phyloP scores from a whole-genome alignment of 192 early-diverging fungal species.

The Coemansia sp. region DNA sequence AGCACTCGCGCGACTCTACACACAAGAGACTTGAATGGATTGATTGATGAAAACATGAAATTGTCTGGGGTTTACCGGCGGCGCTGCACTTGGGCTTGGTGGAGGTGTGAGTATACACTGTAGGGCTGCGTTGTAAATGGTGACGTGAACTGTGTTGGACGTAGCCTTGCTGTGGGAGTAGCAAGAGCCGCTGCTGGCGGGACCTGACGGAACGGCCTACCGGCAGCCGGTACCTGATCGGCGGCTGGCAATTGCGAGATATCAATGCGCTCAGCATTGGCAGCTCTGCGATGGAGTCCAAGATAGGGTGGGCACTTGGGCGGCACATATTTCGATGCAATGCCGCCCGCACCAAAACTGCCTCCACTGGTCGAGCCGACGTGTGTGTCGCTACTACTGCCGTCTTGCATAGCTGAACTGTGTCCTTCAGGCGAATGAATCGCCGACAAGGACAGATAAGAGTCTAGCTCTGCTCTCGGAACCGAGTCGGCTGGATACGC shows the following conservation, averaged over 20 bases:
- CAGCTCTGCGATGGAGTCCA: slow-evolving; percentile 32
- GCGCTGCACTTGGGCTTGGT: slow-evolving; percentile 12
- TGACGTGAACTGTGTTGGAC: slow-evolving; percentile 43
- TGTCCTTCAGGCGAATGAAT: slow-evolving; percentile 27
- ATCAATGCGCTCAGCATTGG: not conserved
- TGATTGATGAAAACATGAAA: not conserved
- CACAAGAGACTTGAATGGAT: not conserved
- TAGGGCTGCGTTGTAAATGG: slow-evolving; percentile 52
- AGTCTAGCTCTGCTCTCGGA: slow-evolving; percentile 24
- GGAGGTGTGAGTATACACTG: slow-evolving; percentile 30
- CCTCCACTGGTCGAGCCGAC: not conserved
- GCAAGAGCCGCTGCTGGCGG: not conserved
- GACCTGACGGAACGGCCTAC: not conserved
- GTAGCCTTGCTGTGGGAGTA: slow-evolving; percentile 15
- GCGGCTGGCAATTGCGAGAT: not conserved
- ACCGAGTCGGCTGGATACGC: slow-evolving; percentile 45
- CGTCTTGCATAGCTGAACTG: slow-evolving; percentile 6
- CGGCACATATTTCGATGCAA: slow-evolving; percentile 21
- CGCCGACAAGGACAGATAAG: slow-evolving; percentile 40
- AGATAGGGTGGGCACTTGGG: slow-evolving; percentile 40
- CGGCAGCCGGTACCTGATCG: not conserved
- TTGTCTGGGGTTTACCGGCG: not conserved
- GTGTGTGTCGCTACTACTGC: slow-evolving; percentile 2
- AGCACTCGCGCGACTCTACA: not conserved
- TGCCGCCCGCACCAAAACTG: slow-evolving; percentile 3